Conservation (phyloP, 75 land plant genomes). For the Pinus tabuliformis region DNA sequence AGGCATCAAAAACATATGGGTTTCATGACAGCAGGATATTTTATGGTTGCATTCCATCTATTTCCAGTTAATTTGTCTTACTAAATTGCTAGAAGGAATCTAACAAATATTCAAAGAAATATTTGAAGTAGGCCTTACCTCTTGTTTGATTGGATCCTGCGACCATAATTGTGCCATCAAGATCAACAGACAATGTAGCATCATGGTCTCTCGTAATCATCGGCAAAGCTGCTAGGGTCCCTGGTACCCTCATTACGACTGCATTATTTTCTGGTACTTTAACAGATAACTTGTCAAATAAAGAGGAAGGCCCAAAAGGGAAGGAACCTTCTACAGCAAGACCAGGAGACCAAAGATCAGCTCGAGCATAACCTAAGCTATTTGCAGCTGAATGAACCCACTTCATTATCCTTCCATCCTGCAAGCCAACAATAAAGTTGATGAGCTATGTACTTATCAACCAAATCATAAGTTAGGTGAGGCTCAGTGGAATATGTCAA, state of each 20-base stretch:
- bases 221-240: not conserved
- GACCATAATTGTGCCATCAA: slow-evolving; percentile 2
- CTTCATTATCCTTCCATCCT: slow-evolving; percentile 24
- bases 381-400: slow-evolving; percentile 26
- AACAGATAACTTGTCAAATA: not conserved
- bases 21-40: not conserved
- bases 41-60: not conserved
- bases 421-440: not conserved
- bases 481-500: not conserved
- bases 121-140: not conserved
- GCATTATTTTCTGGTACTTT: not conserved
- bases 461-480: not conserved
- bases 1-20: not conserved
- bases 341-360: slow-evolving; percentile 41
- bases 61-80: not conserved
- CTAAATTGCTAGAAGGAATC: not conserved
- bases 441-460: no score
- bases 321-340: not conserved
- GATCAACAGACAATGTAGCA: slow-evolving; percentile 4
- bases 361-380: slow-evolving; percentile 44
- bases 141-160: slow-evolving; percentile 4
- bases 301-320: not conserved
- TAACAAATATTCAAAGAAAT: not conserved
- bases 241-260: not conserved
- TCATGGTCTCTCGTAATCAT: not conserved